Evolutionary conservation across 2,329 filamentous ascomycete genomes (phyloP).

Genomic region (Lasiodiplodia sp.): DNA sequence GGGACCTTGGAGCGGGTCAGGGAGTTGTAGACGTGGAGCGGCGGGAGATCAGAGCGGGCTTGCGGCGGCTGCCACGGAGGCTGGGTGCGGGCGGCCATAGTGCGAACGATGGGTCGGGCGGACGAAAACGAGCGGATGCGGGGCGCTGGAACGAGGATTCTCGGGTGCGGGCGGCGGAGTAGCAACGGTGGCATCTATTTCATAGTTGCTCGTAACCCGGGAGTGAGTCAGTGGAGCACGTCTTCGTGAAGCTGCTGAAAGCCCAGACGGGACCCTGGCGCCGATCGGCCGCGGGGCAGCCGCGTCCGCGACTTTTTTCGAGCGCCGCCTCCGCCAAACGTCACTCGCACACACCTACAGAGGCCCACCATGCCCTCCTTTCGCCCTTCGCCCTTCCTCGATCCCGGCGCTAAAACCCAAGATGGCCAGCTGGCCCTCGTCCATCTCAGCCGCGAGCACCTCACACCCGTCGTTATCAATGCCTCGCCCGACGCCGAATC

Average conservation of each 20-base stretch:
- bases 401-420: conserved; percentile 68
- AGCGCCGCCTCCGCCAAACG: conserved; percentile 3
- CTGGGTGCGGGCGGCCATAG: conserved; percentile 46
- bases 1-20: conserved; percentile 76
- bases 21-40: conserved; percentile 81
- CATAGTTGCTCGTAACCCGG: conserved; percentile 23
- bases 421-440: conserved; percentile 78
- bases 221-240: conserved; percentile 25
- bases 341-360: not conserved
- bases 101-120: conserved; percentile 37
- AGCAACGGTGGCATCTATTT: conserved; percentile 31
- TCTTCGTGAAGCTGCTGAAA: conserved; percentile 11
- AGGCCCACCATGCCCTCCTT: conserved; percentile 23
- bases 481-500: conserved; percentile 41
- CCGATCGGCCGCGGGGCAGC: conserved; percentile 27
- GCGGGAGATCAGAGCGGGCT: conserved; percentile 48
- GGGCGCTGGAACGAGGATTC: conserved; percentile 35
- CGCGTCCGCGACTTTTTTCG: conserved; percentile 27
- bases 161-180: conserved; percentile 28
- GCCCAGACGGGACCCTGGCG: conserved; percentile 12
- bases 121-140: conserved; percentile 28
- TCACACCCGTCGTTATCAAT: conserved; percentile 72
- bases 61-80: conserved; percentile 49
- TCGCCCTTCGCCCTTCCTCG: conserved; percentile 76
- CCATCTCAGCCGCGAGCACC: conserved; percentile 86